phyloP scores from a whole-genome alignment of 345 rosid genomes.

The Acer campestre region DNA sequence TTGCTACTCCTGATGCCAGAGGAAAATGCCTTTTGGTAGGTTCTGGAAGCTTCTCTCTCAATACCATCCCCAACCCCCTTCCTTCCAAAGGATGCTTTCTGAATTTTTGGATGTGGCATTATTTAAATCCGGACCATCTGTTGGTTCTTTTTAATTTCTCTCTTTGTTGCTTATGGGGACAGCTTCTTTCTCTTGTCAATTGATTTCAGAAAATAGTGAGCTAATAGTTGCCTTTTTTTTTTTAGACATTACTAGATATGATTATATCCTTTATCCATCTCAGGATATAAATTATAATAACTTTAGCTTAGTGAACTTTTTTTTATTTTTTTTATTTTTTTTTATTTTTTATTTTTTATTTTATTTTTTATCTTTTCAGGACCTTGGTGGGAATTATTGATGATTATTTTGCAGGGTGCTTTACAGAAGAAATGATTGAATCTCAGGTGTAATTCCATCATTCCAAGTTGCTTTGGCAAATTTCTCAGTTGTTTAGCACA shows the following conservation, averaged over 20 bases:
- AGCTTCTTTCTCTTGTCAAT: background rate
- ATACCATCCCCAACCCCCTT: slow-evolving; percentile 4
- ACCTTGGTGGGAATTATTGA: slow-evolving; percentile 87
- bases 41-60: slow-evolving; percentile 29
- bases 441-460: slow-evolving; percentile 65
- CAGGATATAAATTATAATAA: slow-evolving; percentile 7
- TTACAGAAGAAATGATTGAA: slow-evolving; percentile 92
- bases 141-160: background rate
- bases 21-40: slow-evolving; percentile 99
- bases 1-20: slow-evolving; percentile 98
- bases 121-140: background rate
- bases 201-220: slow-evolving; percentile 2
- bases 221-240: background rate
- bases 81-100: slow-evolving; percentile 6
- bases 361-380: slow-evolving; percentile 54
- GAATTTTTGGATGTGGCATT: slow-evolving; percentile 13
- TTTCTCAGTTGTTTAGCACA: slow-evolving; percentile 10
- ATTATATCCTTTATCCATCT: background rate
- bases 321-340: slow-evolving; percentile 10
- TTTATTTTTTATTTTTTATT: too few species aligned
- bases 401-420: slow-evolving; percentile 92
- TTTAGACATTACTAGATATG: slow-evolving; percentile 2
- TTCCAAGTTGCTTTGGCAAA: slow-evolving; percentile 18
- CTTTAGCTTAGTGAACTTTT: slow-evolving; percentile 18
- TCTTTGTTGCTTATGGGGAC: background rate